A percentile compares a stretch with the other conserved stretches of the same genome.
Conservation (phyloP, 495 filamentous ascomycete species). For the Lasiosphaeria miniovina region DNA sequence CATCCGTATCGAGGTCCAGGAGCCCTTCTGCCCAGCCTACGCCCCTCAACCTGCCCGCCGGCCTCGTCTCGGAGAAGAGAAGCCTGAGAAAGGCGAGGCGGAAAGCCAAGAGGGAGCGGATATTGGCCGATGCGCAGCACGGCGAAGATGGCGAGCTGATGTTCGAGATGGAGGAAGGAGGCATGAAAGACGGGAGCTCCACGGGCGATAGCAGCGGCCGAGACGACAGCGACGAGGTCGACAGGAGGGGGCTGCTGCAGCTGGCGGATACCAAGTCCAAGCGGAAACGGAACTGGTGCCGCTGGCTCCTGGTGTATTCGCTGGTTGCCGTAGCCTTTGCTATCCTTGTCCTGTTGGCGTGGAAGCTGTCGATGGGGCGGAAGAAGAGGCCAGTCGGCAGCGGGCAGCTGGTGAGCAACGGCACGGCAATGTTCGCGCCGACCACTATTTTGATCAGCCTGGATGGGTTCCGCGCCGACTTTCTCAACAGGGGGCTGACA, state of each 20-base stretch:
- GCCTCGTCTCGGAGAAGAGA: constrained; percentile 51
- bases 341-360: constrained; percentile 48
- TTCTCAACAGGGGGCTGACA: constrained; percentile 76
- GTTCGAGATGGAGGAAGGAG: constrained; percentile 86
- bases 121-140: constrained; percentile 48
- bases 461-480: constrained; percentile 97
- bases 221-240: constrained; percentile 53
- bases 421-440: constrained; percentile 79
- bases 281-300: constrained; percentile 42
- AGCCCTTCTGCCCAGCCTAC: constrained; percentile 29
- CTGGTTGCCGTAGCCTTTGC: constrained; percentile 50
- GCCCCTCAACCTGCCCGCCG: constrained; percentile 25
- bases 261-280: constrained; percentile 43
- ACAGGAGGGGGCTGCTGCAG: constrained; percentile 44
- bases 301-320: constrained; percentile 53
- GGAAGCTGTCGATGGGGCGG: constrained; percentile 46
- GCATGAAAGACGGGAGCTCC: constrained; percentile 60
- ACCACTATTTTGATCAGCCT: constrained; percentile 94
- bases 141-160: constrained; percentile 73
- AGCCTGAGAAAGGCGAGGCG: constrained; percentile 37
- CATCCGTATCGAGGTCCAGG: constrained; percentile 25
- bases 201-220: constrained; percentile 54
- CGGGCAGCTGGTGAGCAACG: constrained; percentile 60
- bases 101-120: constrained; percentile 47
- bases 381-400: constrained; percentile 19